Evolutionary conservation across 345 rosid species (phyloP).

Genomic region (Geranium rotundifolium): DNA sequence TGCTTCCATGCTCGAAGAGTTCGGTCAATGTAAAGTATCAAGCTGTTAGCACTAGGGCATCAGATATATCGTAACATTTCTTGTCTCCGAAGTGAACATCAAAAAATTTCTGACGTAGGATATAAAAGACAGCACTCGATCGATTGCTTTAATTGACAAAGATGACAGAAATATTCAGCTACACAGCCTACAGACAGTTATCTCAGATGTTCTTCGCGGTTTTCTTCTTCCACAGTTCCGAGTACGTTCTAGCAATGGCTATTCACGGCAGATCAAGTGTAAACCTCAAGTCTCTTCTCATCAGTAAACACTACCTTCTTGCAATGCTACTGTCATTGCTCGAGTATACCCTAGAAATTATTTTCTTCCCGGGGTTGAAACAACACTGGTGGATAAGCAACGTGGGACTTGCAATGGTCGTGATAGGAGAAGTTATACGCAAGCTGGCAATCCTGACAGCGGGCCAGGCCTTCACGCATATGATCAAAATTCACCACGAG

Average conservation of each 20-base stretch:
- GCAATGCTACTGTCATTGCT: slow-evolving; percentile 30
- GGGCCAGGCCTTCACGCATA: slow-evolving; percentile 30
- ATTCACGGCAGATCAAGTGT: slow-evolving; percentile 32
- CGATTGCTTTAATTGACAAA: slow-evolving; percentile 2
- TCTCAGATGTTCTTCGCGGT: slow-evolving; percentile 23
- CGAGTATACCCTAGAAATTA: slow-evolving; percentile 26
- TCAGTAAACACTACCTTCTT: slow-evolving; percentile 25
- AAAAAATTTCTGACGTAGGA: neutral
- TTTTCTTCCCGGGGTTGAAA: slow-evolving; percentile 29
- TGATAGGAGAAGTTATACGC: slow-evolving; percentile 27
- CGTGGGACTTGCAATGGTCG: slow-evolving; percentile 23
- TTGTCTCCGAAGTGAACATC: neutral
- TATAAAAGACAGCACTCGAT: neutral
- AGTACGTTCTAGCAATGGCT: slow-evolving; percentile 25
- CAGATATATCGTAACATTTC: neutral
- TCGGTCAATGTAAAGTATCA: neutral
- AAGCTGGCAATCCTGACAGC: slow-evolving; percentile 34
- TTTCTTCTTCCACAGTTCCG: slow-evolving; percentile 35
- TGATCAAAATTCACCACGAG: slow-evolving; percentile 23
- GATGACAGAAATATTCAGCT: slow-evolving; percentile 26
- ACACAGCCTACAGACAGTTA: slow-evolving; percentile 28
- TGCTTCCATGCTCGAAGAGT: neutral
- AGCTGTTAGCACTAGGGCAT: neutral
- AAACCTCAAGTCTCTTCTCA: slow-evolving; percentile 22
- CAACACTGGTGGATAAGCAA: slow-evolving; percentile 33